Evolutionary conservation across 2,329 filamentous ascomycete genomes (phyloP), one percentile per base, ranked within the genome.

Genomic region (Paecilomyces fulvus): DNA sequence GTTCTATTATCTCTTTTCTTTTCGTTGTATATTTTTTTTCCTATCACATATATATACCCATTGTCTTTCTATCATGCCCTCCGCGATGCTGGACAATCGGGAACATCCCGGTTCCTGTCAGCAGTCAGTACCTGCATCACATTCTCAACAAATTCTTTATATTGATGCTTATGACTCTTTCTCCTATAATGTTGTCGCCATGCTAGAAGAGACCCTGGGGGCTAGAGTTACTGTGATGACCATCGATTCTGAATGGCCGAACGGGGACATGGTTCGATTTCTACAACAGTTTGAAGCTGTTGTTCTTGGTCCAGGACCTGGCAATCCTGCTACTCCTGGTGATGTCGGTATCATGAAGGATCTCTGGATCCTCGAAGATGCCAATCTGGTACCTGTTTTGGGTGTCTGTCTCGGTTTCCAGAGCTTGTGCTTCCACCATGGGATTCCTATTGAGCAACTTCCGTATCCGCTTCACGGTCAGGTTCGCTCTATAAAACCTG

Each of bases 111-210:
- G 37, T 7, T 20, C 37, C n/a, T 43, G 37, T 43, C 37, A 43
- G 37, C 14, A 43, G n/a, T 12, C 7, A 6, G 8, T 9, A 9
- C 37, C n/a, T 43, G 23, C 20, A 49, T 28, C 48, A 12, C 3
- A 28, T 17, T 43, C 37, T 43, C 37, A 28, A 11, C 33, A 31
- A 58, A 87, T 97, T 60, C 83, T 97, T 60, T 96, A 95, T 74
- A 80, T 99, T 63, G 94, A 97, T 72, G 92, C 92, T 60, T 95
- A 95, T 74, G 94, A 99, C 76, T 96, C 92, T 48, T 99, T 96
- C 74, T 90, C 91, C 55, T 92, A 95, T 75, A 97, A 96, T 75
- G 94, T 97, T 65, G 85, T 95, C 54, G 86, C 89, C 5, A 82
- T 96, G 31, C 80, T 97, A 51, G 82, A 87, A 63, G 84, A 86